These are phyloP conservation scores for Beauveria medogensis DNA, from an alignment of 2,329 filamentous ascomycete genomes.

Conservation along the genomic window DNA sequence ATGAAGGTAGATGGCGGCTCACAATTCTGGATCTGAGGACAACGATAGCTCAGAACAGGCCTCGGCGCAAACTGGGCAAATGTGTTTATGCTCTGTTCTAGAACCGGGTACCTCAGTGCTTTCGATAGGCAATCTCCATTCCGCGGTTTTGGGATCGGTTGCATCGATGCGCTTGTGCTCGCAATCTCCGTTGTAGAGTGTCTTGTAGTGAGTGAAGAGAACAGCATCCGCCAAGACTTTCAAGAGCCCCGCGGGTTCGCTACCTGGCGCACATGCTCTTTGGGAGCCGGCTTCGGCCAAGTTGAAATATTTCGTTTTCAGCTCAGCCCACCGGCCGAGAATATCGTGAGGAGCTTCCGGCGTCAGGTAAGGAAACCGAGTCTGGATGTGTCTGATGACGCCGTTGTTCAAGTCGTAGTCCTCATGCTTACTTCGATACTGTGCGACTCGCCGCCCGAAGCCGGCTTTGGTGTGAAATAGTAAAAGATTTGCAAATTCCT, in stretches of 20 bases:
- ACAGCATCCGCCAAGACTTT: background rate
- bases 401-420: background rate
- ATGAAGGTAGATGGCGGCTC: background rate
- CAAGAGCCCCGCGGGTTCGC: background rate
- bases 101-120: background rate
- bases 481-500: background rate
- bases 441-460: background rate
- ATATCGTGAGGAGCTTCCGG: background rate
- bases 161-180: background rate
- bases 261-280: background rate
- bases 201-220: background rate
- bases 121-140: background rate
- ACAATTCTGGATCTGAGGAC: background rate
- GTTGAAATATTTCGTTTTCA: background rate
- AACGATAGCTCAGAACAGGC: background rate
- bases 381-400: background rate
- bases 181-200: background rate
- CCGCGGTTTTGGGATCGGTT: background rate
- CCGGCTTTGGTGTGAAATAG: background rate
- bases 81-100: background rate
- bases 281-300: background rate
- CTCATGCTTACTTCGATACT: background rate
- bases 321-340: background rate
- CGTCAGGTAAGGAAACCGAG: background rate
- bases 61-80: background rate